Evolutionary conservation across 2,329 filamentous ascomycete species (phyloP).

Genomic region (Lasiodiplodia sp.): DNA sequence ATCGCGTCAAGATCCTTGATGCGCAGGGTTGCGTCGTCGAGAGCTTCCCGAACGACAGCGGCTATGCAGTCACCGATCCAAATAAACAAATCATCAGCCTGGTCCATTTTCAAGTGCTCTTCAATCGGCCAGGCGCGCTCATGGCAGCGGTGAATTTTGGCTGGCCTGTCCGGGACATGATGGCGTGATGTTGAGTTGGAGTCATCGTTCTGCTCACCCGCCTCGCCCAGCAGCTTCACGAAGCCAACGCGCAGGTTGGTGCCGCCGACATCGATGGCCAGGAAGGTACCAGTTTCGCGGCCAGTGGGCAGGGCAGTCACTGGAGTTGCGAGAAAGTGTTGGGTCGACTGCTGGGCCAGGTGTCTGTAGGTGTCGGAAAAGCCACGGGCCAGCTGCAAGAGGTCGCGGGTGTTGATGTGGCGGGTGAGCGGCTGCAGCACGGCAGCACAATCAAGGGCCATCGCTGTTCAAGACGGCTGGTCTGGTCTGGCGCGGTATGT

Average conservation of each 20-base stretch:
- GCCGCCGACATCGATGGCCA: conserved; percentile 63
- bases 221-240: conserved; percentile 64
- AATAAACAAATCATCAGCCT: conserved; percentile 76
- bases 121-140: conserved; percentile 79
- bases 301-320: conserved; percentile 55
- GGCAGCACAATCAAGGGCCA: conserved; percentile 14
- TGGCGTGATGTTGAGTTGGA: conserved; percentile 32
- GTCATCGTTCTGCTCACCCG: conserved; percentile 45
- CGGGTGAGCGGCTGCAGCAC: conserved; percentile 42
- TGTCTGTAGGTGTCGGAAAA: conserved; percentile 46
- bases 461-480: not conserved
- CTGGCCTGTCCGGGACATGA: conserved; percentile 36
- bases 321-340: conserved; percentile 51
- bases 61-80: conserved; percentile 84
- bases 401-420: conserved; percentile 41
- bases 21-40: conserved; percentile 46
- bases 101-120: conserved; percentile 75
- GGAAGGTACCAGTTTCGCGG: conserved; percentile 69
- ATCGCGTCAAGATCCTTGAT: conserved; percentile 54
- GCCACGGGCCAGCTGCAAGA: conserved; percentile 44
- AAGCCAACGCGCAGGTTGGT: conserved; percentile 75
- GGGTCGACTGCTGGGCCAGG: conserved; percentile 45
- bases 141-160: conserved; percentile 64
- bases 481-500: not conserved
- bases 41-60: conserved; percentile 70